Base-by-base conservation (phyloP, 1,139 yeast species). In the Saccharomycopsis phalli region DNA sequence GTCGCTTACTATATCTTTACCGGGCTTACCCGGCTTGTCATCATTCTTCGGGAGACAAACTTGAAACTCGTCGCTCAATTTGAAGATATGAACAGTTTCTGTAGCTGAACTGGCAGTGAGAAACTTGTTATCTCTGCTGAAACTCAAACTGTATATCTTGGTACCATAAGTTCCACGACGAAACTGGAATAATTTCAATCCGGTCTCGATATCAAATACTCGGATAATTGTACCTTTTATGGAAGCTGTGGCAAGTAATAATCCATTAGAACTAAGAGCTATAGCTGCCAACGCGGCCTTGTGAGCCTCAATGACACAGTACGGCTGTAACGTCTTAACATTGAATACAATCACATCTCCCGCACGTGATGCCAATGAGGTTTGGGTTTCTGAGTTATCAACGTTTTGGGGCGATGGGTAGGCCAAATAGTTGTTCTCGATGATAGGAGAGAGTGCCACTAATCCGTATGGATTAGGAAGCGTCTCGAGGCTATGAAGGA, bases 161-260 rank as follows among this genome's bases (percentile, higher is more conserved):
- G 97, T 81, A 3, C 95, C 94, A 56, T 88, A 88, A 1, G 96
- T 83, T 1, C 98, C 98, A 55, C 97, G 70, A 51, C 98, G 69
- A 59, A 91, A 91, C 58, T 91, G 97, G 55, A 76, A 86, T 38
- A 88, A 62, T 53, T 88, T 84, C 17, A 75, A 69, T 0, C 96
- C 97, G 0, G 83, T 73, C 21, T 80, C 81, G 1, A 86, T 86
- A n/a, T 80, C 69, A 54, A 91, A 91, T 2, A 91, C 84, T 44
- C 98, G 66, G 2, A 91, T 76, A 35, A 91, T 86, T 0, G 98
- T 91, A 3, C 98, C 98, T 56, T 87, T 87, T 50, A 86, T 95
- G 14, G 95, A 83, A 1, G 97, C 95, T 0, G 97, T 87, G 1
- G 97, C 96, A 37, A 91, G 64, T 37, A 86, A 59, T 0, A 79